These are phyloP conservation scores for Psilocybe sp. DNA, from an alignment of 768 basidiomycete genomes.

Conservation along the genomic window DNA sequence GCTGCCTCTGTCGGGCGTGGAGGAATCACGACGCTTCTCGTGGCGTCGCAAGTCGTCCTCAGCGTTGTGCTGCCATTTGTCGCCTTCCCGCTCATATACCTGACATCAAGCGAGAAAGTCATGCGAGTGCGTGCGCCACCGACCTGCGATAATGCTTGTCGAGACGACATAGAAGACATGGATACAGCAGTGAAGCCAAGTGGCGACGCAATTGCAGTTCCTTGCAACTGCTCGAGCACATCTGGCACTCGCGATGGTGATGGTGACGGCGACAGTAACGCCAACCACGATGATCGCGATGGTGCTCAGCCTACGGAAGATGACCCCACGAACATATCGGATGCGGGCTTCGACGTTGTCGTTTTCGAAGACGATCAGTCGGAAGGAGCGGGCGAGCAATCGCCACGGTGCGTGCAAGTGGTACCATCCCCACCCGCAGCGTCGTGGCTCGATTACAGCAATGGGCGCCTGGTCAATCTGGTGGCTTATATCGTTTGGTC, in stretches of 20 bases:
- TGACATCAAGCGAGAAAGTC: constrained; percentile 57
- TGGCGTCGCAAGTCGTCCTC: constrained; percentile 74
- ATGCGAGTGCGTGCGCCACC: constrained; percentile 55
- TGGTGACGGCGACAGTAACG: no score
- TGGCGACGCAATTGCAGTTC: background rate
- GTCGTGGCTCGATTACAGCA: constrained; percentile 36
- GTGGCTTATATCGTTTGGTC: constrained; percentile 46
- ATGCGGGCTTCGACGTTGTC: no score
- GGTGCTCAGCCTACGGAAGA: no score
- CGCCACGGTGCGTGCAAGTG: constrained; percentile 4
- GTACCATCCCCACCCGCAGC: background rate
- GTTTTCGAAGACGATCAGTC: background rate
- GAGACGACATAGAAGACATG: constrained; percentile 7
- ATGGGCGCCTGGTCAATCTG: constrained; percentile 30
- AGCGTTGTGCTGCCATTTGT: constrained; percentile 76
- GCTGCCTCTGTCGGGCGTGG: constrained; percentile 62
- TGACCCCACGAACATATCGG: no score
- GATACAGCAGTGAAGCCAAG: background rate
- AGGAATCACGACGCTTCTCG: constrained; percentile 67
- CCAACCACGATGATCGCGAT: no score
- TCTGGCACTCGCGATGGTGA: no score
- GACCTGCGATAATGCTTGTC: background rate
- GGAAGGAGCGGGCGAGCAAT: background rate
- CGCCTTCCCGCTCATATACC: constrained; percentile 66
- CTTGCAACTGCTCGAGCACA: no score